Evolutionary conservation across 768 basidiomycete genomes (phyloP).

Genomic region (Serendipita sp.): DNA sequence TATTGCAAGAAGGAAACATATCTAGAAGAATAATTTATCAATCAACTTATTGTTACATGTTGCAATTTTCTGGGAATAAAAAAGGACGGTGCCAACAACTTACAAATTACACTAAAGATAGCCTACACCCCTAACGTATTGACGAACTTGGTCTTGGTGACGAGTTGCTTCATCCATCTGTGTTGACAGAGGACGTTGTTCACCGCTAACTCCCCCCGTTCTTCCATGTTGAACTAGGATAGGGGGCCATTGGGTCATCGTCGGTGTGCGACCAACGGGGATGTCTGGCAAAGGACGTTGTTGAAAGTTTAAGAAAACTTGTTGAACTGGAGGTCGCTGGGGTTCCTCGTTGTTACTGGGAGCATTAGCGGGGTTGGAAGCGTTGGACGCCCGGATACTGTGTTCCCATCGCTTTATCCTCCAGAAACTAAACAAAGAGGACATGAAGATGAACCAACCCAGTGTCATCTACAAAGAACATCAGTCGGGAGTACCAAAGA

Average conservation of each 20-base stretch:
- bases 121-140: background rate
- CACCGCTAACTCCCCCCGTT: too few species aligned
- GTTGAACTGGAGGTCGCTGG: background rate
- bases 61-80: too few species aligned
- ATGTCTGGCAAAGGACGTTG: background rate
- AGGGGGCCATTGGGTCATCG: background rate
- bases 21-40: too few species aligned
- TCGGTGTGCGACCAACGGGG: background rate
- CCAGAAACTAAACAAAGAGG: conserved; percentile 67
- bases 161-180: too few species aligned
- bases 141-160: background rate
- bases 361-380: too few species aligned
- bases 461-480: background rate
- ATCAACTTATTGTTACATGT: too few species aligned
- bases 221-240: background rate
- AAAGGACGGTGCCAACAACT: too few species aligned
- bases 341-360: too few species aligned
- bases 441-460: conserved; percentile 79
- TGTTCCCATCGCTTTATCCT: conserved; percentile 74
- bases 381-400: conserved; percentile 36
- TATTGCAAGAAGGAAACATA: too few species aligned
- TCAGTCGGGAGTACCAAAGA: background rate
- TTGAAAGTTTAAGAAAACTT: background rate
- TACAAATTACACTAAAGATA: background rate
- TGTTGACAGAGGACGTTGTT: too few species aligned